phyloP scores from a whole-genome alignment of 1,139 yeast species.

The Diutina neorugosa region DNA sequence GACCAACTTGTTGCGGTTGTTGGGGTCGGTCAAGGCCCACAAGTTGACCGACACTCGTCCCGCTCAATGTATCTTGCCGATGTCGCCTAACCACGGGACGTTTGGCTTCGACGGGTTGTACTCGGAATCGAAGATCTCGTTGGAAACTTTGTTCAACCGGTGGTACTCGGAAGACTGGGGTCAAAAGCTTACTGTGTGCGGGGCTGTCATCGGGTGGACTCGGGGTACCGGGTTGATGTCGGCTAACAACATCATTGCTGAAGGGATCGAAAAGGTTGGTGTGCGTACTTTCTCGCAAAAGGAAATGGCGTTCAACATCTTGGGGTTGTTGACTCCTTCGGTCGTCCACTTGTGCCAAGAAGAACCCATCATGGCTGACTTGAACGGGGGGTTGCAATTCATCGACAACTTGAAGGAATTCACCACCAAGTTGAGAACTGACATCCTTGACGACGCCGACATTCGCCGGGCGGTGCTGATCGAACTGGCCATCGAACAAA shows the following conservation, averaged over 20 bases:
- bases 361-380: conserved; percentile 92
- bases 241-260: conserved; percentile 93
- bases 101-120: conserved; percentile 97
- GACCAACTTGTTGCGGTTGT: conserved; percentile 82
- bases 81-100: conserved; percentile 98
- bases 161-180: conserved; percentile 99
- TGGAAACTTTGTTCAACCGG: conserved; percentile 95
- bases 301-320: conserved; percentile 97
- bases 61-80: conserved; percentile 91
- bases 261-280: conserved; percentile 90
- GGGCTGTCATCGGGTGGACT: conserved; percentile 99
- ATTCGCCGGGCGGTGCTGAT: conserved; percentile 91
- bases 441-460: conserved; percentile 76
- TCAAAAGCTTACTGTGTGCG: conserved; percentile 86
- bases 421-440: conserved; percentile 70
- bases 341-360: conserved; percentile 82
- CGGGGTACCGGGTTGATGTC: conserved; percentile 99
- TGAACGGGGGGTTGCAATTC: conserved; percentile 96
- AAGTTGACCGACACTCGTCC: conserved; percentile 92
- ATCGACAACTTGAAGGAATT: conserved; percentile 84
- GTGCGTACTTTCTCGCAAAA: conserved; percentile 97
- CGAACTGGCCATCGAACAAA: conserved; percentile 88
- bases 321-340: conserved; percentile 86
- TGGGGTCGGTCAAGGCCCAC: conserved; percentile 81
- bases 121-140: conserved; percentile 90